Evolutionary conservation across 2,329 filamentous ascomycete species (phyloP).

Genomic region (Fusarium sp.): DNA sequence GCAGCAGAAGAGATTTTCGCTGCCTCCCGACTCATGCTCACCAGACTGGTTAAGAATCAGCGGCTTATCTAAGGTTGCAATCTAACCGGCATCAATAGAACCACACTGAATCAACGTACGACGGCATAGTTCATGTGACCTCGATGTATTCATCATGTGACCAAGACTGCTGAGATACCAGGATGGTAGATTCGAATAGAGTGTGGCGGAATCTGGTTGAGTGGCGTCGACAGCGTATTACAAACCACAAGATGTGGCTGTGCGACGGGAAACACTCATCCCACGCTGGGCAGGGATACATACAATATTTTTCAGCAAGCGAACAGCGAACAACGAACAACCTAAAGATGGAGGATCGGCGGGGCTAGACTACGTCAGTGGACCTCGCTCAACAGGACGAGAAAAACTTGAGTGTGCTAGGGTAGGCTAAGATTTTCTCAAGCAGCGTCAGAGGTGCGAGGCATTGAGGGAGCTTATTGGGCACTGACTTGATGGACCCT

Average conservation of each 20-base stretch:
- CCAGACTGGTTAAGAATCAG: slow-evolving; percentile 18
- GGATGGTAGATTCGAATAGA: slow-evolving; percentile 21
- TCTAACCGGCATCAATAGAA: slow-evolving; percentile 8
- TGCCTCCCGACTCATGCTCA: slow-evolving; percentile 15
- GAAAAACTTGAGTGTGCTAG: slow-evolving; percentile 40
- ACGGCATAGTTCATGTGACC: slow-evolving; percentile 39
- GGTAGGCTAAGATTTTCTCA: slow-evolving; percentile 40
- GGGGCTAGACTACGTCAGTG: slow-evolving; percentile 48
- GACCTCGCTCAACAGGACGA: slow-evolving; percentile 27
- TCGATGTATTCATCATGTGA: slow-evolving; percentile 46
- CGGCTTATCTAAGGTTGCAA: slow-evolving; percentile 20
- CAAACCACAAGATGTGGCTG: slow-evolving; percentile 47
- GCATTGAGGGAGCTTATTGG: slow-evolving; percentile 44
- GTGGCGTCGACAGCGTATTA: slow-evolving; percentile 36
- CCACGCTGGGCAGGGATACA: slow-evolving; percentile 33
- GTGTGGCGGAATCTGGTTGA: slow-evolving; percentile 47
- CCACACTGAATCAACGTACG: slow-evolving; percentile 35
- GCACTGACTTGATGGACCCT: slow-evolving; percentile 29
- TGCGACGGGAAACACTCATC: slow-evolving; percentile 17
- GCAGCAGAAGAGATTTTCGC: slow-evolving; percentile 18
- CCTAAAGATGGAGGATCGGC: slow-evolving; percentile 37
- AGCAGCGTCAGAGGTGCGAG: slow-evolving; percentile 30
- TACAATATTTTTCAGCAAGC: neutral
- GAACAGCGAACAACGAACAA: neutral
- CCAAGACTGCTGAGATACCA: slow-evolving; percentile 20